Evolutionary conservation across 805 yeast genomes (phyloP).

Genomic region (Wickerhamiella dianesei): DNA sequence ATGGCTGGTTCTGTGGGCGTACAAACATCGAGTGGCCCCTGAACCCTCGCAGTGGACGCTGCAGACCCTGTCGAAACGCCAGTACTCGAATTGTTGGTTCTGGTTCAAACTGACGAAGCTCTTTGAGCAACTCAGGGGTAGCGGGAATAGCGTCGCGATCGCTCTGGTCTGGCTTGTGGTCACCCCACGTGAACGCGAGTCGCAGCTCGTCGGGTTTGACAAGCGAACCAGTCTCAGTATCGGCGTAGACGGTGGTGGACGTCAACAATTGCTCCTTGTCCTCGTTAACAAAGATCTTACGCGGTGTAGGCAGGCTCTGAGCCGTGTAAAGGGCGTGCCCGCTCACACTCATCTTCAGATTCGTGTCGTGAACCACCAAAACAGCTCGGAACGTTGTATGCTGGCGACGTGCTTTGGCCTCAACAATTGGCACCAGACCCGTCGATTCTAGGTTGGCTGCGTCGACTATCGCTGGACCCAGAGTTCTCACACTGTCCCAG

Average conservation of each 20-base stretch:
- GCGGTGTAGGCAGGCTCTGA: constrained; percentile 38
- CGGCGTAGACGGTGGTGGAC: constrained; percentile 2
- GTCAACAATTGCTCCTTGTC: constrained; percentile 21
- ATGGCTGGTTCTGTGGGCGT: constrained; percentile 50
- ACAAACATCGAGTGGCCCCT: constrained; percentile 46
- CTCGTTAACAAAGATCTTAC: constrained; percentile 40
- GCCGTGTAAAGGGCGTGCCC: constrained; percentile 56
- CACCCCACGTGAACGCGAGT: constrained; percentile 2
- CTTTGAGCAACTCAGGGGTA: constrained; percentile 27
- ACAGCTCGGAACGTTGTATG: constrained; percentile 7
- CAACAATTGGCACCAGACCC: constrained; percentile 3
- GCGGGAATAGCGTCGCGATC: constrained; percentile 24
- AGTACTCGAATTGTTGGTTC: constrained; percentile 46
- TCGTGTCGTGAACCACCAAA: constrained; percentile 3
- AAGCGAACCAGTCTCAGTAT: constrained; percentile 7
- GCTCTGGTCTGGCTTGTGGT: neutral
- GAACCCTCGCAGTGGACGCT: constrained; percentile 36
- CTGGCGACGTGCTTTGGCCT: constrained; percentile 8
- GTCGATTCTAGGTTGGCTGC: neutral
- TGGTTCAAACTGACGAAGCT: constrained; percentile 24
- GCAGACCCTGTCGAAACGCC: constrained; percentile 40
- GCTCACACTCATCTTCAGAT: constrained; percentile 46
- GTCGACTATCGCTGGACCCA: constrained; percentile 1
- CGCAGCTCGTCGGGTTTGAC: constrained; percentile 1
- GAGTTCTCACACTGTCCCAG: constrained; percentile 13